A percentile compares a stretch with the other conserved stretches of the same genome.
These are phyloP conservation scores for Corylus americana DNA, from an alignment of 306 rosid genomes.

Conservation along the genomic window DNA sequence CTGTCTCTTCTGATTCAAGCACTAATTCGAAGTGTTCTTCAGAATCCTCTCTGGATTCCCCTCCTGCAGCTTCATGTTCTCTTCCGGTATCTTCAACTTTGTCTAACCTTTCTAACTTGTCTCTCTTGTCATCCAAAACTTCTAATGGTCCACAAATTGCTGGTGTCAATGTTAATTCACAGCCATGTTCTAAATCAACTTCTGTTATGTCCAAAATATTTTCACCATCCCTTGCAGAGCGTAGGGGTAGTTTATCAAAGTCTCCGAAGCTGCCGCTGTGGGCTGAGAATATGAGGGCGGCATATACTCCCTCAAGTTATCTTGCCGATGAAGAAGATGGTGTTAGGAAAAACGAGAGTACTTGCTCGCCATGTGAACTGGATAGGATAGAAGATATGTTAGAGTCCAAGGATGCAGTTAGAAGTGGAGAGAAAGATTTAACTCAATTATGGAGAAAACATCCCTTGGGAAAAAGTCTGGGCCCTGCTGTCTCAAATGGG, in stretches of 20 bases:
- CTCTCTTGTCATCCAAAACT: constrained; percentile 47
- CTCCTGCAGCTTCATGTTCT: constrained; percentile 47
- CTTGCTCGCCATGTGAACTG: constrained; percentile 37
- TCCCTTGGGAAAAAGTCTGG: constrained; percentile 31
- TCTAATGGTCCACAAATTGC: constrained; percentile 44
- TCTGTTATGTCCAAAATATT: constrained; percentile 55
- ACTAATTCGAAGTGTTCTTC: constrained; percentile 57
- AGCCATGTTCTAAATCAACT: constrained; percentile 45
- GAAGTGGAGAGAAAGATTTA: constrained; percentile 40
- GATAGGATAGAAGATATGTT: constrained; percentile 31
- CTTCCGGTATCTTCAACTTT: constrained; percentile 47
- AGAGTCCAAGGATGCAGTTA: constrained; percentile 35
- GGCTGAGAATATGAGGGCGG: constrained; percentile 46
- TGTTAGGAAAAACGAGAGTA: constrained; percentile 28
- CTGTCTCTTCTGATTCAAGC: constrained; percentile 79
- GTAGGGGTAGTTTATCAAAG: constrained; percentile 79
- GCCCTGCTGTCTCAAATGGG: constrained; percentile 39
- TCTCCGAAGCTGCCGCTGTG: constrained; percentile 68
- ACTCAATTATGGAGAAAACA: constrained; percentile 26
- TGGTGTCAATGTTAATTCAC: constrained; percentile 41
- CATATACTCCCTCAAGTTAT: constrained; percentile 38
- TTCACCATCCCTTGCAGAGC: constrained; percentile 82
- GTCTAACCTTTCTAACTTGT: constrained; percentile 57
- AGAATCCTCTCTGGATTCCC: constrained; percentile 74
- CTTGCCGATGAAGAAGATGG: constrained; percentile 38